Percentiles rank a stretch among this genome's conserved stretches.
phyloP scores from a whole-genome alignment of 2,329 filamentous ascomycete genomes.

The Zasmidium cellare region DNA sequence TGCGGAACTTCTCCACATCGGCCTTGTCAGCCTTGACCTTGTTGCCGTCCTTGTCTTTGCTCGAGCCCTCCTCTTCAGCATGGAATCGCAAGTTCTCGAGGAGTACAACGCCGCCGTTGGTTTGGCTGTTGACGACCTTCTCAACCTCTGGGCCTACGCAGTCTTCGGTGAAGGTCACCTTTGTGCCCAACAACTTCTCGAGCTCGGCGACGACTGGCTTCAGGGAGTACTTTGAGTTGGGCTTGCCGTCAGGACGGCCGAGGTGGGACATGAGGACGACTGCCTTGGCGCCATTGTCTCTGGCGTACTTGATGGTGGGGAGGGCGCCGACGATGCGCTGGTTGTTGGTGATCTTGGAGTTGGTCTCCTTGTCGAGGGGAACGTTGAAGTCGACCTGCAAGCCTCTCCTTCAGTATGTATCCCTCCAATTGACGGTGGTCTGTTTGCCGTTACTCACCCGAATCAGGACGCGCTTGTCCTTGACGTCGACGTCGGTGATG shows the following conservation, averaged over 20 bases:
- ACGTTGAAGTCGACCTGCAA: constrained; percentile 99
- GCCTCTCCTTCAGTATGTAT: constrained; percentile 25
- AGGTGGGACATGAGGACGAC: constrained; percentile 98
- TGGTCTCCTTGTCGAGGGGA: constrained; percentile 83
- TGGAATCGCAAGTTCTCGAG: constrained; percentile 99
- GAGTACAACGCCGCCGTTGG: constrained; percentile 78
- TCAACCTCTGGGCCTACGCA: constrained; percentile 89
- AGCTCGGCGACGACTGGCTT: constrained; percentile 83
- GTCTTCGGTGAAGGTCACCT: constrained; percentile 85
- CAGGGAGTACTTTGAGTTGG: constrained; percentile 90
- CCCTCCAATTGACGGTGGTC: constrained; percentile 8
- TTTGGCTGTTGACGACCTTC: constrained; percentile 80
- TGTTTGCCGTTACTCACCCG: constrained; percentile 57
- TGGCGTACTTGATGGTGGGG: constrained; percentile 43
- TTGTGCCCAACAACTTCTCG: constrained; percentile 74
- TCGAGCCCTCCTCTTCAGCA: constrained; percentile 94
- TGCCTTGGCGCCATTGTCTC: constrained; percentile 52
- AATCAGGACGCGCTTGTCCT: constrained; percentile 97
- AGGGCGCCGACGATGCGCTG: constrained; percentile 94
- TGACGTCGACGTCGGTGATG: constrained; percentile 93
- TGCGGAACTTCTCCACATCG: constrained; percentile 89
- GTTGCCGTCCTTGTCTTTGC: constrained; percentile 90
- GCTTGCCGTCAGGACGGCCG: constrained; percentile 87
- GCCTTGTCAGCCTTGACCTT: constrained; percentile 97
- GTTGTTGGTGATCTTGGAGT: constrained; percentile 84